phyloP scores from a whole-genome alignment of 768 basidiomycete genomes.

The Leucocoprinus leucothites region DNA sequence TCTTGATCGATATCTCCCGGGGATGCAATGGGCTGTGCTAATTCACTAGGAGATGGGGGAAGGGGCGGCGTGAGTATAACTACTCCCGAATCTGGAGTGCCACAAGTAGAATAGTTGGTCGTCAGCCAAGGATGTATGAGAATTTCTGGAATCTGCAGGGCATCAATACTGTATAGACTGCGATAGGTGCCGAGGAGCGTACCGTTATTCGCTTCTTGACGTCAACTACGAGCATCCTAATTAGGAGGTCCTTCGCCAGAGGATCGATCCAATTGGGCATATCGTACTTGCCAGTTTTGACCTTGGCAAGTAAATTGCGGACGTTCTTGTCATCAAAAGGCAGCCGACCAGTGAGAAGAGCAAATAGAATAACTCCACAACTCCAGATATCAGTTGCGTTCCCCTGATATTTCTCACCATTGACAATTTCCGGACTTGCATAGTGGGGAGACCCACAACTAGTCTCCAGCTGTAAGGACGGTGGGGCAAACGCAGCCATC shows the following conservation, averaged over 20 bases:
- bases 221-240: slow-evolving; percentile 87
- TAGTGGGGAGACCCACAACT: slow-evolving; percentile 97
- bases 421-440: slow-evolving; percentile 94
- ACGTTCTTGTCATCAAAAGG: slow-evolving; percentile 95
- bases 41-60: slow-evolving; percentile 62
- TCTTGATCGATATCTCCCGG: slow-evolving; percentile 72
- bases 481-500: slow-evolving; percentile 94
- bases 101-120: slow-evolving; percentile 41
- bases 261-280: slow-evolving; percentile 80
- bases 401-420: slow-evolving; percentile 85
- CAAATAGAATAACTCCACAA: slow-evolving; percentile 90
- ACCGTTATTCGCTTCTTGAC: slow-evolving; percentile 79
- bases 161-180: not conserved
- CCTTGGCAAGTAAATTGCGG: slow-evolving; percentile 72
- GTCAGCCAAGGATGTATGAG: slow-evolving; percentile 82
- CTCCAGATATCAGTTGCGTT: slow-evolving; percentile 96
- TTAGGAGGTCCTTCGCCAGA: slow-evolving; percentile 80
- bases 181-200: slow-evolving; percentile 20
- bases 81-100: slow-evolving; percentile 23
- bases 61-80: slow-evolving; percentile 35
- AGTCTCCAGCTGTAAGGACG: slow-evolving; percentile 82
- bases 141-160: slow-evolving; percentile 77
- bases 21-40: slow-evolving; percentile 69
- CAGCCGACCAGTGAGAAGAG: slow-evolving; percentile 84
- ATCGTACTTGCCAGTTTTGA: slow-evolving; percentile 82